Evolutionary conservation across 768 basidiomycete species (phyloP), one percentile per base, ranked within the genome.

Genomic region (Trametes cinnabarina): DNA sequence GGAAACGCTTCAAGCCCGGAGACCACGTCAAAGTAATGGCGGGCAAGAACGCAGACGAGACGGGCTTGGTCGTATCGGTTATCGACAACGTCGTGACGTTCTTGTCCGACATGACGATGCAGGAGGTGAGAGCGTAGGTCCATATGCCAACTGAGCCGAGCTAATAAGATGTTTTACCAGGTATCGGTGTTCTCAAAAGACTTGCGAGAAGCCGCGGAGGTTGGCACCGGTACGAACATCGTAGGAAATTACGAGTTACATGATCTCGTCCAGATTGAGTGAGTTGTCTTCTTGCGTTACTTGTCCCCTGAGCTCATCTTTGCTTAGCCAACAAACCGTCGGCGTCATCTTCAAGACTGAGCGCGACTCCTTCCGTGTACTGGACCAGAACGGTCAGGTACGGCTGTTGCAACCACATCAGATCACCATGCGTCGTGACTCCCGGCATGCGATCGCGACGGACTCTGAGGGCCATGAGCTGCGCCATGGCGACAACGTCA

Each of bases 21-120:
- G 96, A 98, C 73, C 97, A 99, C 67, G 94, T 99, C 73, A 98
- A 98, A 75, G 96, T 98, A 56, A 94, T 98, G 87, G 81, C 87
- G 15, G 97, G 97, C 22, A 87, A 94, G 72, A 97, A 98, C 68
- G 83, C 85, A 8, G 92, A 97, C 66, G 95, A 97, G 72, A 95
- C 94, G 3, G 97, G 97, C 76, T 80, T 98, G 65, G 96, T 99
- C 35, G 90, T 98, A 22, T 88, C 93, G 20, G 88, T 95, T 19
- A 79, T 88, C 4, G 92, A 92, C 66, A 92, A 94, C 50, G 85
- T 94, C 23, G 91, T 98, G 15, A 98, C 96, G 1, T 94, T 98
- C 76, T 74, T 97, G 64, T 96, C 93, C n/a, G 97, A 98, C 70
- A 91, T 98, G 85, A 89, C 90, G 2, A 86, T 94, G 85, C 90